Evolutionary conservation across 163 green algal genomes (phyloP).

Genomic region (Chloromonas sp.): DNA sequence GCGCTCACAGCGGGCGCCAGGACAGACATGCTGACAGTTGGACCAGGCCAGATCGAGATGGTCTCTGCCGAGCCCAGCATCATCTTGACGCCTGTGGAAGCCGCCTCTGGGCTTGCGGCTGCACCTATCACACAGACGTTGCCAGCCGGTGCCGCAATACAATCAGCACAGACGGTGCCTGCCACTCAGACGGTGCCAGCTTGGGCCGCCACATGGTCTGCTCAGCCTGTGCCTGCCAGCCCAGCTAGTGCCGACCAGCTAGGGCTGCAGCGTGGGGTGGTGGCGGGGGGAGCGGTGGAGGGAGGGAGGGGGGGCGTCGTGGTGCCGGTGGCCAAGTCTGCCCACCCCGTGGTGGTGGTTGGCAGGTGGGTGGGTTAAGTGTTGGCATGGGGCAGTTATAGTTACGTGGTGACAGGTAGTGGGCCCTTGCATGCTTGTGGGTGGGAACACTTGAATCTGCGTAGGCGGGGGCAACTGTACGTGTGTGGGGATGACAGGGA

Average conservation of each 20-base stretch:
- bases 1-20: not conserved
- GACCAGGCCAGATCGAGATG: not conserved
- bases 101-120: not conserved
- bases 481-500: too few relatives aligned
- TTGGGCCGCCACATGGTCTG: too few relatives aligned
- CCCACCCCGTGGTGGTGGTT: slow-evolving; percentile 5
- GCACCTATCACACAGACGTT: not conserved
- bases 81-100: not conserved
- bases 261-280: not conserved
- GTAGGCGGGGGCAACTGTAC: too few relatives aligned
- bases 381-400: not conserved
- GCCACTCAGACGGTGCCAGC: too few relatives aligned
- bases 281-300: not conserved
- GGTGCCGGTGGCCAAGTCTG: not conserved
- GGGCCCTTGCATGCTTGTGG: too few relatives aligned
- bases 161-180: too few relatives aligned
- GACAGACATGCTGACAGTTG: not conserved
- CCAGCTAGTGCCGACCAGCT: too few relatives aligned
- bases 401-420: too few relatives aligned
- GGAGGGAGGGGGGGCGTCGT: not conserved
- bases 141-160: not conserved
- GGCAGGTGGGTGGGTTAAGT: not conserved
- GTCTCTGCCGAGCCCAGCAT: not conserved
- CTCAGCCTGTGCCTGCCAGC: too few relatives aligned
- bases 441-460: too few relatives aligned